phyloP scores from a whole-genome alignment of 768 basidiomycete genomes.

The Phanerochaete carnosa region DNA sequence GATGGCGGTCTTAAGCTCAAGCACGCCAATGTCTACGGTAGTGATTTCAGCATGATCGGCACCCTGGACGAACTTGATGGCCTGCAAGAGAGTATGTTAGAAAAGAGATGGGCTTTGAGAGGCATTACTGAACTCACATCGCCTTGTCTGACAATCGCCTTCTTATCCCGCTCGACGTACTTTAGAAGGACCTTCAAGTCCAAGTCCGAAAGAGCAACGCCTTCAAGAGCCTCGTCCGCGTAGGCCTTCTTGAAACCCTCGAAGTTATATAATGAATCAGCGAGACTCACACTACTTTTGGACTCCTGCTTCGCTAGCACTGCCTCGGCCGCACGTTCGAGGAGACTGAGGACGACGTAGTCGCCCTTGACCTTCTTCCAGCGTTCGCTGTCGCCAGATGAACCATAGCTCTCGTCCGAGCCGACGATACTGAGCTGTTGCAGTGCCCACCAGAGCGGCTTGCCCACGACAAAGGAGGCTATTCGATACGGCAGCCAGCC shows the following conservation, averaged over 20 bases:
- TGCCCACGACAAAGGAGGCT: conserved; percentile 67
- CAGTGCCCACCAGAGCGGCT: conserved; percentile 85
- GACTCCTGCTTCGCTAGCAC: conserved; percentile 44
- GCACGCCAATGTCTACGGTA: conserved; percentile 76
- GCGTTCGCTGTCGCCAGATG: conserved; percentile 38
- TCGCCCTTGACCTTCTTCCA: conserved; percentile 65
- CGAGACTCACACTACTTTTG: conserved; percentile 41
- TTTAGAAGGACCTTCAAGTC: conserved; percentile 73
- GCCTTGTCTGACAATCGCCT: conserved; percentile 57
- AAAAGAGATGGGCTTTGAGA: neutral
- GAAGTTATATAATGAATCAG: conserved; percentile 59
- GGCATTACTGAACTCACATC: conserved; percentile 48
- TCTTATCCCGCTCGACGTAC: conserved; percentile 77
- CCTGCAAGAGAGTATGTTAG: conserved; percentile 34
- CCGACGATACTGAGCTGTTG: conserved; percentile 73
- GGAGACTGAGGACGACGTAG: conserved; percentile 62
- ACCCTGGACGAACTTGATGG: conserved; percentile 73
- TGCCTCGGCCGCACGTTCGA: conserved; percentile 64
- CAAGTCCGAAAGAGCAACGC: conserved; percentile 46
- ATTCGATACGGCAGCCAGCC: conserved; percentile 68
- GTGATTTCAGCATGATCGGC: conserved; percentile 51
- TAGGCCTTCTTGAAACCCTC: conserved; percentile 63
- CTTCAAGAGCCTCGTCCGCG: conserved; percentile 38
- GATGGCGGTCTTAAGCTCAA: conserved; percentile 76
- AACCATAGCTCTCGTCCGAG: conserved; percentile 43